Evolutionary conservation across 805 yeast genomes (phyloP), one percentile per base, ranked within the genome.

Genomic region (Yarrowia bubula): DNA sequence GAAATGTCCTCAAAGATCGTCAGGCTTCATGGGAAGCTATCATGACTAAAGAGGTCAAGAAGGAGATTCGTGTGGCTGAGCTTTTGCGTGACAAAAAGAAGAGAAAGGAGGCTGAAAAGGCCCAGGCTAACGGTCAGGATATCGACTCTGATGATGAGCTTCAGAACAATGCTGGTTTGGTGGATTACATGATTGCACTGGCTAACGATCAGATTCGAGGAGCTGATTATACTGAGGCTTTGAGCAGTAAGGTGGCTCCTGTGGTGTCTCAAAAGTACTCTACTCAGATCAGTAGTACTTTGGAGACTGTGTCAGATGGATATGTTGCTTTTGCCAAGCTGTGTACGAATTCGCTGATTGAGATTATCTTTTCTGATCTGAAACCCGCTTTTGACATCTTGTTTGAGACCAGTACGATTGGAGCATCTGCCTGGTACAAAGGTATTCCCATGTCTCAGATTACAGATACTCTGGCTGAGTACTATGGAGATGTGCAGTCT

Each of bases 131-230:
- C 8, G 61, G 61, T 18, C 37, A 39, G 31, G 74, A 75, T 47
- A 76, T 76, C 1, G 80, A 75, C 32, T 75, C 77, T 69, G 74
- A 68, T 10, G 71, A 79, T 66, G 73, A 75, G 70, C 74, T 78
- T 67, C 75, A 77, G 70, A 74, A 78, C 66, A 79, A 87, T 4
- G 85, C 89, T 28, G 97, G 97, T 1, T 77, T 91, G 35, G 80
- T 87, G 43, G 97, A 91, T 71, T 91, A 91, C 75, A 76, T 89
- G 62, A 83, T 89, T 14, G 96, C 96, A 0, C 80, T 90, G 15
- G 93, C 92, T 2, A 91, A 91, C 75, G 95, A 92, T 69, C 96
- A 89, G 75, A 84, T 86, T 78, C 80, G 86, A 68, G 87, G 87
- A 14, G 88, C 89, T 2, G 87, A 84, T 69, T 84, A 84, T 68